phyloP scores from a whole-genome alignment of 1,284 basidiomycete species.

The Rhodotorula sp. region DNA sequence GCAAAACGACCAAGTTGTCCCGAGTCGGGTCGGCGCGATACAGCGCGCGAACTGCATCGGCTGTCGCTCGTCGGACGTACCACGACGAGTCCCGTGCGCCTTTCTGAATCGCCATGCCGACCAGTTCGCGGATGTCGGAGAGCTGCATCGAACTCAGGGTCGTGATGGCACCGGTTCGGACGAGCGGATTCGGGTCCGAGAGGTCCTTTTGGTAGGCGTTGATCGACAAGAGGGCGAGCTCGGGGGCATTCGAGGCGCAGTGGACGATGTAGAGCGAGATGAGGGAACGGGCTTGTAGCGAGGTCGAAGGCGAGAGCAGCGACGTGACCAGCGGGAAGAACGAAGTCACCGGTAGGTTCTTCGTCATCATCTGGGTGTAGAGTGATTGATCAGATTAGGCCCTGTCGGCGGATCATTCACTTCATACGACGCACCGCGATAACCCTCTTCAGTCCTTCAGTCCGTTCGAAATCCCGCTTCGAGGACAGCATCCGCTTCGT shows the following conservation, averaged over 20 bases:
- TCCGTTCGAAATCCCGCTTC: slow-evolving; percentile 77
- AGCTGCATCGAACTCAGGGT: slow-evolving; percentile 44
- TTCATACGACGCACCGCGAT: no score
- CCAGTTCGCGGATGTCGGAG: slow-evolving; percentile 44
- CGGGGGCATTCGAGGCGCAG: slow-evolving; percentile 88
- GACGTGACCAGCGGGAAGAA: slow-evolving; percentile 86
- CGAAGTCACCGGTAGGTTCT: slow-evolving; percentile 82
- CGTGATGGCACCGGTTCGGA: slow-evolving; percentile 48
- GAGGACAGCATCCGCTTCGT: slow-evolving; percentile 82
- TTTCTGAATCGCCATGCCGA: slow-evolving; percentile 43
- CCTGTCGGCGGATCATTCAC: no score
- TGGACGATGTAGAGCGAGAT: slow-evolving; percentile 96
- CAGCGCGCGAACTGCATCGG: slow-evolving; percentile 37
- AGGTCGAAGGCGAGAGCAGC: slow-evolving; percentile 47
- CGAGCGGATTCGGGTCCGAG: slow-evolving; percentile 80
- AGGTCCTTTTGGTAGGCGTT: slow-evolving; percentile 99
- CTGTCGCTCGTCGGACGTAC: slow-evolving; percentile 45
- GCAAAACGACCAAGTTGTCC: slow-evolving; percentile 53
- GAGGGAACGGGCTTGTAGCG: slow-evolving; percentile 88
- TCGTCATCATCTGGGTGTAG: slow-evolving; percentile 72
- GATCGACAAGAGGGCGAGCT: slow-evolving; percentile 91
- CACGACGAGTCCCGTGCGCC: slow-evolving; percentile 42
- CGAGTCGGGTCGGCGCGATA: slow-evolving; percentile 14
- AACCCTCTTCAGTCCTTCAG: slow-evolving; percentile 89
- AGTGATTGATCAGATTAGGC: slow-evolving; percentile 2